phyloP scores from a whole-genome alignment of 2,329 filamentous ascomycete genomes.

The Basipetospora chlamydospora region DNA sequence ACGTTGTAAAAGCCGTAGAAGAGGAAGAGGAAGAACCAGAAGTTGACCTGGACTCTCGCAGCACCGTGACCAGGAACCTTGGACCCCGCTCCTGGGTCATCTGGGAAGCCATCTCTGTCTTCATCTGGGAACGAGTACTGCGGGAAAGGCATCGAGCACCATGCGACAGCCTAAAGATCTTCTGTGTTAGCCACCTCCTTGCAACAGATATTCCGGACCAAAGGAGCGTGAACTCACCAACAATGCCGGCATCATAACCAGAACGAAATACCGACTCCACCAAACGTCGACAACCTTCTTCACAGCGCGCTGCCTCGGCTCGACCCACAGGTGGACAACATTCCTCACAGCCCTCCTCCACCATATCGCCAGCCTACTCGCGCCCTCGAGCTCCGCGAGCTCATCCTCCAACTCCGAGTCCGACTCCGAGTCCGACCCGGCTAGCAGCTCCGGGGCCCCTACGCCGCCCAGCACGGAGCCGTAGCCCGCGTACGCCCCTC shows the following conservation, averaged over 20 bases:
- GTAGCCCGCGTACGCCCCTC: conserved; percentile 43
- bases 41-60: conserved; percentile 49
- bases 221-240: conserved; percentile 29
- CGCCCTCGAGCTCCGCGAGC: conserved; percentile 16
- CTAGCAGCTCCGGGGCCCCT: conserved; percentile 18
- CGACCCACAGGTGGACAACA: conserved; percentile 39
- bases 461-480: conserved; percentile 37
- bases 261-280: conserved; percentile 47
- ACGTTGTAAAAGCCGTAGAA: conserved; percentile 58
- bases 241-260: conserved; percentile 45
- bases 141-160: conserved; percentile 52
- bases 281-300: conserved; percentile 43
- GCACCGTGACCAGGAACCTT: conserved; percentile 47
- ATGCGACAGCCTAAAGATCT: conserved; percentile 45
- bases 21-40: conserved; percentile 57
- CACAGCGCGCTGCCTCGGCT: conserved; percentile 43
- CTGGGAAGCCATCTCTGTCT: conserved; percentile 19
- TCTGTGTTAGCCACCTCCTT: too few relatives aligned
- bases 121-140: conserved; percentile 40
- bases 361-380: conserved; percentile 16
- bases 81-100: conserved; percentile 17
- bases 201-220: too few relatives aligned
- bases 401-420: conserved; percentile 21
- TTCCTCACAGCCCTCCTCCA: conserved; percentile 3
- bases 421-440: conserved; percentile 9